These are phyloP conservation scores for Kodamaea leandrae DNA, from an alignment of 805 yeast genomes.

Conservation along the genomic window DNA sequence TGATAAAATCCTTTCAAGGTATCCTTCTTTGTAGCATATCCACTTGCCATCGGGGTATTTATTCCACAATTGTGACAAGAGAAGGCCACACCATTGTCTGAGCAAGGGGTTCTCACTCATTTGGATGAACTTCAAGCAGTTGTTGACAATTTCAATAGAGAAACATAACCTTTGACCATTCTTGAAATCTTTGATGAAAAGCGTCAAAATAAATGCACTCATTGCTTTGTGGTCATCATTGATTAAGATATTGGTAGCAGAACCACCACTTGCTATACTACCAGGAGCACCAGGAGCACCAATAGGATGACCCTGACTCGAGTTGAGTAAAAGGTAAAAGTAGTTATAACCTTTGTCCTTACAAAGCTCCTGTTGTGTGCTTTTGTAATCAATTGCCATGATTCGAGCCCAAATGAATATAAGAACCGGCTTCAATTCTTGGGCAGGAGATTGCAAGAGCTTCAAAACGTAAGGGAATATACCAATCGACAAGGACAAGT, in stretches of 20 bases:
- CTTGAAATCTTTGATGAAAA: conserved; percentile 77
- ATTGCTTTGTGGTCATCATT: conserved; percentile 89
- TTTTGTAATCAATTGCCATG: conserved; percentile 89
- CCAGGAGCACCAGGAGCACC: conserved; percentile 34
- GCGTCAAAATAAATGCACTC: conserved; percentile 86
- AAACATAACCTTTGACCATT: conserved; percentile 80
- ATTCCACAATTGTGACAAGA: conserved; percentile 74
- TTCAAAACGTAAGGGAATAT: conserved; percentile 93
- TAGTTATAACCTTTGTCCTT: conserved; percentile 90
- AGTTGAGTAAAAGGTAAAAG: conserved; percentile 73
- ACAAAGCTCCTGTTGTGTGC: conserved; percentile 87
- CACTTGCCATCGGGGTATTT: conserved; percentile 72
- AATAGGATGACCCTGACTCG: conserved; percentile 29
- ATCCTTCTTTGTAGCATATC: conserved; percentile 64
- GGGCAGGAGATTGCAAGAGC: conserved; percentile 89
- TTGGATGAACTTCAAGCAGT: conserved; percentile 62
- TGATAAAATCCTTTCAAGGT: conserved; percentile 51
- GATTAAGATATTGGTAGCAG: conserved; percentile 35
- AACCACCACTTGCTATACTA: conserved; percentile 13
- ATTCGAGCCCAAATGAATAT: conserved; percentile 98
- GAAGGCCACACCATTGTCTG: conserved; percentile 87
- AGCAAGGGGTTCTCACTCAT: conserved; percentile 79
- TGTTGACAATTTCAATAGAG: conserved; percentile 66
- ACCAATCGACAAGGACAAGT: conserved; percentile 87
- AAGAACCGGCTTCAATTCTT: conserved; percentile 87